Evolutionary conservation across 2,329 filamentous ascomycete species (phyloP).

Genomic region (Periconia sp.): DNA sequence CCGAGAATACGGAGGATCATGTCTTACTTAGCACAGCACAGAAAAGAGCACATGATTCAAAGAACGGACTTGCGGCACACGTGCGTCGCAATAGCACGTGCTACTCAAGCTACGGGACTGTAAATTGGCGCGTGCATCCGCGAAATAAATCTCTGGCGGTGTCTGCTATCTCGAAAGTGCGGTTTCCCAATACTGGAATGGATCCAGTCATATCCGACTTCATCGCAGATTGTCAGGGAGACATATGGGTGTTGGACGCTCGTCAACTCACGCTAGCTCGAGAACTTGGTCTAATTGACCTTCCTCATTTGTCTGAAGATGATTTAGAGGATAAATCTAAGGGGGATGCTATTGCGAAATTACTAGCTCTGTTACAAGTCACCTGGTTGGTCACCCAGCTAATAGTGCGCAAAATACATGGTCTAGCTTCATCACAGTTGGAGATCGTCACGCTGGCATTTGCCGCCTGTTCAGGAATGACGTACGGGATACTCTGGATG

Average conservation of each 20-base stretch:
- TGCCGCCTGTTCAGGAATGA: conserved; percentile 32
- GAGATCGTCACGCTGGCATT: conserved; percentile 46
- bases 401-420: conserved; percentile 17
- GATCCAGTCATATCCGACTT: not conserved
- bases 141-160: not conserved
- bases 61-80: no score
- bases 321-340: conserved; percentile 10
- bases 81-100: not conserved
- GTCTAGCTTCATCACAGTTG: conserved; percentile 39
- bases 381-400: conserved; percentile 6
- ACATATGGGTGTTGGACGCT: conserved; percentile 11
- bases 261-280: conserved; percentile 10
- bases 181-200: not conserved
- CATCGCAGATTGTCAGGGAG: not conserved
- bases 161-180: not conserved
- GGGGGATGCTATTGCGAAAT: conserved; percentile 3
- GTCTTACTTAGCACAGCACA: no score
- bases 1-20: no score
- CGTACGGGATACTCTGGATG: not conserved
- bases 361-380: conserved; percentile 1
- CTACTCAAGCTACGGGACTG: not conserved
- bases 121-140: not conserved
- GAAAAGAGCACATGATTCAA: no score
- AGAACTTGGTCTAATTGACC: conserved; percentile 3
- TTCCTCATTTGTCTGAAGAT: conserved; percentile 30